These are phyloP conservation scores for Coleophoma cylindrospora DNA, from an alignment of 2,329 filamentous ascomycete genomes.

Conservation along the genomic window DNA sequence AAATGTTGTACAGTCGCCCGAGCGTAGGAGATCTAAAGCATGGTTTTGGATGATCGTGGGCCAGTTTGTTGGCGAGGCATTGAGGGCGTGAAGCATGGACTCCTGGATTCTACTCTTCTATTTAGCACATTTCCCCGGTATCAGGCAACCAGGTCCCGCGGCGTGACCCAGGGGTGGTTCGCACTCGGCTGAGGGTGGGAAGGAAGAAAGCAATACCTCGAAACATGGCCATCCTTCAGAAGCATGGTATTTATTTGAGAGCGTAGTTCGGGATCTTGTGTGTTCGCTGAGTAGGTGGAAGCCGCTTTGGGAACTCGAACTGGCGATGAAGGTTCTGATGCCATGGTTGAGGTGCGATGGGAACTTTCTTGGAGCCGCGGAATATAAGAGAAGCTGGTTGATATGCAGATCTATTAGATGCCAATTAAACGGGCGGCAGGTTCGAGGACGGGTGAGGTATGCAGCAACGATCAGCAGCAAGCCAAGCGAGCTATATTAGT, in stretches of 20 bases:
- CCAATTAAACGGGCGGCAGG: too few relatives aligned
- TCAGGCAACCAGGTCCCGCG: too few relatives aligned
- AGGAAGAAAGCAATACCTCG: constrained; percentile 39
- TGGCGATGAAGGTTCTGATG: constrained; percentile 35
- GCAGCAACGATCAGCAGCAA: too few relatives aligned
- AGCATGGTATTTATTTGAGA: constrained; percentile 58
- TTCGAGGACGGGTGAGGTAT: too few relatives aligned
- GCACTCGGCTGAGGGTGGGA: not conserved
- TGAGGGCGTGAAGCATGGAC: constrained; percentile 54
- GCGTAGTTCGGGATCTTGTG: constrained; percentile 55
- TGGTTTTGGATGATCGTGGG: constrained; percentile 54
- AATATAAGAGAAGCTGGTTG: too few relatives aligned
- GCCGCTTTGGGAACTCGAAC: constrained; percentile 54
- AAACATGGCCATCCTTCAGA: constrained; percentile 52
- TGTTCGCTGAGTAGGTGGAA: constrained; percentile 53
- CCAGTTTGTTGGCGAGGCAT: constrained; percentile 57
- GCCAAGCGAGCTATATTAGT: too few relatives aligned
- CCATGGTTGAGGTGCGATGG: constrained; percentile 9
- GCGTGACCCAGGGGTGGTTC: too few relatives aligned
- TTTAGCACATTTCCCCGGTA: too few relatives aligned
- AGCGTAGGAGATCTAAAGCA: constrained; percentile 55
- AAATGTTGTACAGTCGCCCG: constrained; percentile 54
- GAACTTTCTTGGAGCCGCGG: not conserved
- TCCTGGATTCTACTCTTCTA: constrained; percentile 49
- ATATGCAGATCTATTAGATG: too few relatives aligned